phyloP scores from a whole-genome alignment of 345 rosid species.

The Hibiscus trionum region DNA sequence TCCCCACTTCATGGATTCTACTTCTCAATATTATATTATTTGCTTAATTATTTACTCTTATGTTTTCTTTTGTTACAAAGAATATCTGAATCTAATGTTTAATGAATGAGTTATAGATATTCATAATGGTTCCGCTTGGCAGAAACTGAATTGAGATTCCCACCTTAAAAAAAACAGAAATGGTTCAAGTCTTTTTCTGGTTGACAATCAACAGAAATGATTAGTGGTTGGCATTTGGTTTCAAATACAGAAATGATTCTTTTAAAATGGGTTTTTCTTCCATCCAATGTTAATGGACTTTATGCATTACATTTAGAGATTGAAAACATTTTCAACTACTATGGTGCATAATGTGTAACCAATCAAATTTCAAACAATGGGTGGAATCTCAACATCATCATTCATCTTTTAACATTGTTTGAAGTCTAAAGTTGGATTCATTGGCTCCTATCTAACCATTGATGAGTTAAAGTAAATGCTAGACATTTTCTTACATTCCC shows the following conservation, averaged over 20 bases:
- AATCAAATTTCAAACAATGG: conserved; percentile 1
- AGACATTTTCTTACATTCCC: conserved; percentile 1
- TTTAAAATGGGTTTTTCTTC: too few relatives aligned
- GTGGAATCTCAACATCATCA: neutral
- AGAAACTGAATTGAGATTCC: neutral
- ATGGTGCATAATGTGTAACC: conserved; percentile 2
- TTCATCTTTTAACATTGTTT: neutral
- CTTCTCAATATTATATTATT: too few relatives aligned
- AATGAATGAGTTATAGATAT: too few relatives aligned
- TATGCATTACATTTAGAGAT: too few relatives aligned
- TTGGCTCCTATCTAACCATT: neutral
- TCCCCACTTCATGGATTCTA: neutral
- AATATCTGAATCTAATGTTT: too few relatives aligned
- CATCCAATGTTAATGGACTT: too few relatives aligned
- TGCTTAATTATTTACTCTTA: too few relatives aligned
- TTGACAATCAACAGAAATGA: neutral
- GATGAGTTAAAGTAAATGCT: conserved; percentile 13
- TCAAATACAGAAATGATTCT: conserved; percentile 1
- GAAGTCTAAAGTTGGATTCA: neutral
- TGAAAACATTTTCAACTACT: neutral
- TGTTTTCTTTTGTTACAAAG: too few relatives aligned
- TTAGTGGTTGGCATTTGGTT: conserved; percentile 3
- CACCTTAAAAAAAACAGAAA: neutral
- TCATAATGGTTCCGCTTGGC: neutral
- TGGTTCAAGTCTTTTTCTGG: neutral